Base-by-base conservation (phyloP, 1,284 basidiomycete genomes). In the Austroboletus novae-zelandiae region DNA sequence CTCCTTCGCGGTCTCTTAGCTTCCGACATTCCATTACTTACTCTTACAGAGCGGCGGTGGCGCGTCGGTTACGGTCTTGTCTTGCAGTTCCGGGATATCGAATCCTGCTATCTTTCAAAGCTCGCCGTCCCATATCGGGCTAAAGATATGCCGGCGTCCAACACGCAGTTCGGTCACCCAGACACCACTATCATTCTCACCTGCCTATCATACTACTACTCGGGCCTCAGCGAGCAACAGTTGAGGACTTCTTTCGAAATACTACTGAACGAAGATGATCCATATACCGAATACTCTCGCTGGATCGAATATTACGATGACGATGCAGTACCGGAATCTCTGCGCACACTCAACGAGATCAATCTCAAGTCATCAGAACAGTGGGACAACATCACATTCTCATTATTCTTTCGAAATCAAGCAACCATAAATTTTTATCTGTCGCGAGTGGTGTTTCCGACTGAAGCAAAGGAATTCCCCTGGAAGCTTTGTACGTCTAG, bases 31-130 rank as follows among this genome's bases (percentile, higher is more conserved):
- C 56, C 78, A 2, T 37, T 61, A 5, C 71, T 72, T 51, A 63
- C 62, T 17, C 58, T 79, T 5, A 65, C 62, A 39, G 67, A 73
- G 27, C 69, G 68, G 50, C 68, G 75, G 14, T 79, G 74, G 72
- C 61, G 76, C 32, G 76, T 79, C 13, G 72, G 79, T 50, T 79
- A 74, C 54, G 78, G 77, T 0, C 65, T 77, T n/a, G 34, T 73
- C 76, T 47, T 58, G 53, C 3, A 57, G 35, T 2, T 71, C 76
- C 14, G 7, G 7, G 13, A 11, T 35, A 14, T 15, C 34, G 13
- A 34, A 13, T 34, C 15, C 15, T 34, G 32, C 32, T 34, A 14
- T 8, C 14, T 34, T 14, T 34, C 34, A 2, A 35, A 6, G 20
- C 37, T 40, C 10, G 37, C 37, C 4, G 20, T 40, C 8, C 37